These are phyloP conservation scores for Vaccinium myrtillus DNA, from an alignment of 148 eudicot genomes.

Conservation along the genomic window DNA sequence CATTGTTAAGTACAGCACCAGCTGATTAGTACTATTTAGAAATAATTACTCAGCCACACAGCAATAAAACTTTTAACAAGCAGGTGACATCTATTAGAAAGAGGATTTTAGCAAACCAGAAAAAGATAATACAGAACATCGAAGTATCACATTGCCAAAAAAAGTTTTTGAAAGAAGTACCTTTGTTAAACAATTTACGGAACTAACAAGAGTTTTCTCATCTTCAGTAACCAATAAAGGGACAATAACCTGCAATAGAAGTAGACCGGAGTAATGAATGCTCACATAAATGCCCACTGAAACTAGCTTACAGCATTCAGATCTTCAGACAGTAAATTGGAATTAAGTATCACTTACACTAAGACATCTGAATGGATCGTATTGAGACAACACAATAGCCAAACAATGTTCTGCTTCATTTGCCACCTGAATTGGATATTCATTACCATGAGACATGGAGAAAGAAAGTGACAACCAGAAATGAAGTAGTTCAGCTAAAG, in stretches of 20 bases:
- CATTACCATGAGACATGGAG: not conserved
- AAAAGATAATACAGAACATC: not conserved
- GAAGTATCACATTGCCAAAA: not conserved
- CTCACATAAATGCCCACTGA: not conserved
- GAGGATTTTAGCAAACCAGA: not conserved
- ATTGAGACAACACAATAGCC: conserved; percentile 66
- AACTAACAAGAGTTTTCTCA: conserved; percentile 89
- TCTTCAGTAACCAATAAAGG: conserved; percentile 85
- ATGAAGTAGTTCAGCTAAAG: not conserved
- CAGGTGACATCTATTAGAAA: not conserved
- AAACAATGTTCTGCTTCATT: conserved; percentile 78
- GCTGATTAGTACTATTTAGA: too few species aligned
- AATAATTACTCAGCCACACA: too few species aligned
- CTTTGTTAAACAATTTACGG: conserved; percentile 89
- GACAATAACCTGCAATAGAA: conserved; percentile 70
- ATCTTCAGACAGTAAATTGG: not conserved
- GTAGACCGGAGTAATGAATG: conserved; percentile 6
- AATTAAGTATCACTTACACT: conserved; percentile 47
- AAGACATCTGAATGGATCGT: conserved; percentile 77
- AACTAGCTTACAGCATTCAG: not conserved
- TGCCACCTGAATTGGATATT: conserved; percentile 47
- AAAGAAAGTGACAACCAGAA: conserved; percentile 5
- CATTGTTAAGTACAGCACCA: too few species aligned
- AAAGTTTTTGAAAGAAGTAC: conserved; percentile 32
- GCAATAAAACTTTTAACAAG: too few species aligned